A percentile compares a stretch with the other conserved stretches of the same genome.
Evolutionary conservation across 164 flowering plant species (phyloP).

Genomic region (Magnolia sinica): DNA sequence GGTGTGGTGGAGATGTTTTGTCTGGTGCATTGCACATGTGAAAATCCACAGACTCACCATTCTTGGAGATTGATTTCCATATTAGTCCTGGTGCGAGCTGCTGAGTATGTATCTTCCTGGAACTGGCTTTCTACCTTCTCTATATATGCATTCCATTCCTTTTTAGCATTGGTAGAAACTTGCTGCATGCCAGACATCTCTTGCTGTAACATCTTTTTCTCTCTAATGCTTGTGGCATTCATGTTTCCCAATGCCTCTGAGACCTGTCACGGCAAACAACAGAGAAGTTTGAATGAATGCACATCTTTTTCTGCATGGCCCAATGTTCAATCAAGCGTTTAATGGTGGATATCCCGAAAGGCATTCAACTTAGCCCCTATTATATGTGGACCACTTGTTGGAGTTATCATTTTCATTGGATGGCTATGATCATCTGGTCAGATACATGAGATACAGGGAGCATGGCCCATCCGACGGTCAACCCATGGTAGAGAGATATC

Average conservation of each 20-base stretch:
- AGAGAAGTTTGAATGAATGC: neutral
- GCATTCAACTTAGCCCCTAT: neutral
- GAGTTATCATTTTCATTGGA: neutral
- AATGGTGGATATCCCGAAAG: neutral
- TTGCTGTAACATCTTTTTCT: constrained; percentile 35
- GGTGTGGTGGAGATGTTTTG: neutral
- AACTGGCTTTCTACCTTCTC: constrained; percentile 41
- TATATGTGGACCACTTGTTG: neutral
- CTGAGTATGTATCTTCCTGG: constrained; percentile 49
- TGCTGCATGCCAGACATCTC: constrained; percentile 52
- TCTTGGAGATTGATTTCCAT: constrained; percentile 46
- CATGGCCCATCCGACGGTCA: too few species aligned
- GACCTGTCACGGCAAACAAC: constrained; percentile 37
- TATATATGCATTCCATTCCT: constrained; percentile 38
- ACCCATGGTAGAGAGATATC: too few species aligned
- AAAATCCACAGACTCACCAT: constrained; percentile 35
- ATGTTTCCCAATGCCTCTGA: constrained; percentile 51
- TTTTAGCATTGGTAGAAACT: constrained; percentile 36
- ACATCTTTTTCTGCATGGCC: too few species aligned
- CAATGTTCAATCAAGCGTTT: neutral
- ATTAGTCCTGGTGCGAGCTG: constrained; percentile 36
- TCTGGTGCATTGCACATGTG: neutral
- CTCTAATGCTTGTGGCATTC: constrained; percentile 31
- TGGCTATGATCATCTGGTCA: neutral
- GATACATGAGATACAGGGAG: neutral